phyloP scores from a whole-genome alignment of 2,329 filamentous ascomycete genomes.

The Cryphonectria naterciae region DNA sequence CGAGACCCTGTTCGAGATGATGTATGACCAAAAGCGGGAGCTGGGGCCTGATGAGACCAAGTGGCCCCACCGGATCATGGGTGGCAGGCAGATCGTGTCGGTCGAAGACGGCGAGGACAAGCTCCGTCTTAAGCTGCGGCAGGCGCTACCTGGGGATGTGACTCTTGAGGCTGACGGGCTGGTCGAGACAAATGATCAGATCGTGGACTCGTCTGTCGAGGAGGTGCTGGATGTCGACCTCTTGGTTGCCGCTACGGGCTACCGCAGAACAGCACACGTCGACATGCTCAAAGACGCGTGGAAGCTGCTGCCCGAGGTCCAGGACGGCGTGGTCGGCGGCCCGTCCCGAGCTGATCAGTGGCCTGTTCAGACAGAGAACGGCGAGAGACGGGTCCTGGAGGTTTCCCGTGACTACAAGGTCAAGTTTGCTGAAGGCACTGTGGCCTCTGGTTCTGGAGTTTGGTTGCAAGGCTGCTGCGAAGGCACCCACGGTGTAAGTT shows the following conservation, averaged over 20 bases:
- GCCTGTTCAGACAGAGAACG: constrained; percentile 27
- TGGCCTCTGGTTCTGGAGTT: constrained; percentile 75
- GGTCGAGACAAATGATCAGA: constrained; percentile 30
- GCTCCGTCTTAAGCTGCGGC: constrained; percentile 64
- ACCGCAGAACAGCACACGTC: constrained; percentile 77
- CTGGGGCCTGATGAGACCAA: constrained; percentile 68
- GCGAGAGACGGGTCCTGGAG: constrained; percentile 54
- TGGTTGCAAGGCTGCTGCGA: constrained; percentile 97
- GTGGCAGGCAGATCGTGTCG: constrained; percentile 66
- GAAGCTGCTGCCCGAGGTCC: constrained; percentile 62
- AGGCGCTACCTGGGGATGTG: constrained; percentile 43
- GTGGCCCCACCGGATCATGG: constrained; percentile 84
- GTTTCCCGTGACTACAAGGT: constrained; percentile 81
- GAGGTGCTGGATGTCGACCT: constrained; percentile 77
- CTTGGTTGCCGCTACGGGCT: constrained; percentile 86
- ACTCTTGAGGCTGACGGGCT: constrained; percentile 39
- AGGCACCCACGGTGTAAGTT: constrained; percentile 84
- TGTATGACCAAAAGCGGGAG: constrained; percentile 83
- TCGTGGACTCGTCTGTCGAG: constrained; percentile 37
- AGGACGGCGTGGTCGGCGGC: constrained; percentile 30
- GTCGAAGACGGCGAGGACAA: constrained; percentile 55
- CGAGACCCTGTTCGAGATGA: constrained; percentile 82
- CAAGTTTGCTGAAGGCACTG: constrained; percentile 67
- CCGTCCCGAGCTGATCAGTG: constrained; percentile 23
- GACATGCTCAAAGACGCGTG: constrained; percentile 72